phyloP scores from a whole-genome alignment of 768 basidiomycete species.

The Tulasnella calospora region DNA sequence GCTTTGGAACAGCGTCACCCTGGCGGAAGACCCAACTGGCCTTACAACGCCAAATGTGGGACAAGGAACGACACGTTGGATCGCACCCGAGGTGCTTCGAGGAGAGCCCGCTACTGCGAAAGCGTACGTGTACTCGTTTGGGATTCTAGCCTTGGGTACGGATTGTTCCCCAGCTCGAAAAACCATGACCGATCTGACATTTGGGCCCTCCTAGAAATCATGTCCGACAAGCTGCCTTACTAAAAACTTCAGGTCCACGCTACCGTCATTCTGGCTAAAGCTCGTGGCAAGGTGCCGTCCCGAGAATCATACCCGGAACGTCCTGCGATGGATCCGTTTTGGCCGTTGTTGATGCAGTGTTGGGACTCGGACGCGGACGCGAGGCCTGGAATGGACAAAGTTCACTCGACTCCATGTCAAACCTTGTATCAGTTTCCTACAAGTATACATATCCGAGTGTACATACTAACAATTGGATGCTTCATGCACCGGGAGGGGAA shows the following conservation, averaged over 20 bases:
- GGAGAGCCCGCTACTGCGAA: neutral
- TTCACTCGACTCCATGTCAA: neutral
- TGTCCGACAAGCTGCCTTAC: conserved; percentile 7
- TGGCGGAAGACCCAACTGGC: neutral
- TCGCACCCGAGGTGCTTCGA: neutral
- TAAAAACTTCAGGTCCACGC: neutral
- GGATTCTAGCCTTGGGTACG: neutral
- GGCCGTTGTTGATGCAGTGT: conserved; percentile 3
- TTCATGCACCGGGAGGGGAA: too few relatives aligned
- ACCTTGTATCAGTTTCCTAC: neutral
- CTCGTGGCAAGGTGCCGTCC: neutral
- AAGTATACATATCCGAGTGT: neutral
- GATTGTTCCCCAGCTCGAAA: too few relatives aligned
- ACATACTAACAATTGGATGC: too few relatives aligned
- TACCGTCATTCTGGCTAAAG: neutral
- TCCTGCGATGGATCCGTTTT: neutral
- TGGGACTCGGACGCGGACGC: neutral
- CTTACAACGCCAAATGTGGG: conserved; percentile 7
- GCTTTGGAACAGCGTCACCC: neutral
- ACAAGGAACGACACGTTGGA: neutral
- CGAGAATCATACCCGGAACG: neutral
- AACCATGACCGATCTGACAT: neutral
- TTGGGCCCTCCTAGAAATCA: neutral
- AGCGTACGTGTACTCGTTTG: conserved; percentile 4
- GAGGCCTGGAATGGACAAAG: neutral